A percentile compares a stretch with the other conserved stretches of the same genome.
phyloP scores from a whole-genome alignment of 345 rosid species.

The Angophora floribunda region DNA sequence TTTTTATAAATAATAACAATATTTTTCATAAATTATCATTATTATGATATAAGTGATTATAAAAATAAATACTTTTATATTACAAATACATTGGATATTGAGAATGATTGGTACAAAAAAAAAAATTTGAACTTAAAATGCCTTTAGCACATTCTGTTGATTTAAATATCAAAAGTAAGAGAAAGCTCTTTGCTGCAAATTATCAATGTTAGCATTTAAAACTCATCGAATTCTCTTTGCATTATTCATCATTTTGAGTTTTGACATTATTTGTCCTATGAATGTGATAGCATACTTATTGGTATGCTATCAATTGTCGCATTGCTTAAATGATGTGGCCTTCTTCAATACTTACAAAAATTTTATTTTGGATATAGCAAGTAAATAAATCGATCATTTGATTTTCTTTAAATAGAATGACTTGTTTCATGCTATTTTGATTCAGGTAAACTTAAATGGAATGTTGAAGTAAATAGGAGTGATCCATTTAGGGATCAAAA shows the following conservation, averaged over 20 bases:
- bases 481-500: neutral
- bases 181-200: neutral
- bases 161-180: rapidly evolving
- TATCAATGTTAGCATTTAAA: neutral
- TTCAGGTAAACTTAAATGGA: neutral
- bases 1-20: too few relatives aligned
- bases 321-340: rapidly evolving
- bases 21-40: too few relatives aligned
- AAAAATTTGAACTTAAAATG: too few relatives aligned
- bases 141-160: rapidly evolving
- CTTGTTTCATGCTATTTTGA: neutral
- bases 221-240: rapidly evolving
- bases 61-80: too few relatives aligned
- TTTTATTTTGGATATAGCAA: neutral
- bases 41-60: too few relatives aligned
- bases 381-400: neutral
- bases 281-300: neutral
- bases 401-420: neutral
- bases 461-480: neutral
- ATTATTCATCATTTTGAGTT: neutral
- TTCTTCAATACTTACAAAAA: too few relatives aligned
- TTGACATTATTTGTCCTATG: rapidly evolving
- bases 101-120: too few relatives aligned
- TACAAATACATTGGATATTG: rapidly evolving
- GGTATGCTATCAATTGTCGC: neutral